Evolutionary conservation across 192 early-diverging fungal genomes (phyloP).

Genomic region (Bifiguratus adelaidae): DNA sequence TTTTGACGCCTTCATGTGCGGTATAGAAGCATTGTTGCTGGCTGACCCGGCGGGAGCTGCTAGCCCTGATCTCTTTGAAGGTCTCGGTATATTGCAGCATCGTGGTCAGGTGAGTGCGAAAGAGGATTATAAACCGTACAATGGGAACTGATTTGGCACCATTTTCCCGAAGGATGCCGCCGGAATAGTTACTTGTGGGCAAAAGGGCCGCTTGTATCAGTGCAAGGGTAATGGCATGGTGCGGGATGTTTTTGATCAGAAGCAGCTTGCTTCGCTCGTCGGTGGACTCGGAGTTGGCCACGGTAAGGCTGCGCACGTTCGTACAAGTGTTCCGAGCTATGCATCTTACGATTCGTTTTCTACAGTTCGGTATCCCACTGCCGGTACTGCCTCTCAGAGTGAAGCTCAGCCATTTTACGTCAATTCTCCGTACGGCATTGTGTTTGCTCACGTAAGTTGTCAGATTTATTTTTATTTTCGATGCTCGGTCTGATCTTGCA

Average conservation of each 20-base stretch:
- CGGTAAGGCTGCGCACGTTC: constrained; percentile 47
- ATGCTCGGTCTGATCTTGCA: not conserved
- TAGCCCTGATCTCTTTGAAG: constrained; percentile 87
- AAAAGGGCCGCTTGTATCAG: constrained; percentile 94
- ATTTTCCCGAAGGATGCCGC: constrained; percentile 80
- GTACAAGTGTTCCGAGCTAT: constrained; percentile 1
- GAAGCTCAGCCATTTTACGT: constrained; percentile 99
- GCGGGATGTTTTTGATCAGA: constrained; percentile 86
- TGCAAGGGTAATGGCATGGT: constrained; percentile 99
- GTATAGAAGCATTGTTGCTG: constrained; percentile 74
- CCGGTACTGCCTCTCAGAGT: constrained; percentile 88
- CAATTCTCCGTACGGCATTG: constrained; percentile 97
- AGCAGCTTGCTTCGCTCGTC: constrained; percentile 62
- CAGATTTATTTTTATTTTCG: not conserved
- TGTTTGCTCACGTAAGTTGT: constrained; percentile 77
- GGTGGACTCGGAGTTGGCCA: constrained; percentile 95
- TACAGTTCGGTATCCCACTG: constrained; percentile 96
- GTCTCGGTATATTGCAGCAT: constrained; percentile 91
- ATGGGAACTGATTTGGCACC: not conserved
- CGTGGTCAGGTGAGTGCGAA: constrained; percentile 82
- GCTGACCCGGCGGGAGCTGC: constrained; percentile 65
- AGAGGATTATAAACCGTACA: not conserved
- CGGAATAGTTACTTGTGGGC: constrained; percentile 95
- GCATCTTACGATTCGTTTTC: not conserved
- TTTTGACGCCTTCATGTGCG: too few relatives aligned